Base-by-base conservation (phyloP, 148 eudicot genomes). In the Cornus florida region DNA sequence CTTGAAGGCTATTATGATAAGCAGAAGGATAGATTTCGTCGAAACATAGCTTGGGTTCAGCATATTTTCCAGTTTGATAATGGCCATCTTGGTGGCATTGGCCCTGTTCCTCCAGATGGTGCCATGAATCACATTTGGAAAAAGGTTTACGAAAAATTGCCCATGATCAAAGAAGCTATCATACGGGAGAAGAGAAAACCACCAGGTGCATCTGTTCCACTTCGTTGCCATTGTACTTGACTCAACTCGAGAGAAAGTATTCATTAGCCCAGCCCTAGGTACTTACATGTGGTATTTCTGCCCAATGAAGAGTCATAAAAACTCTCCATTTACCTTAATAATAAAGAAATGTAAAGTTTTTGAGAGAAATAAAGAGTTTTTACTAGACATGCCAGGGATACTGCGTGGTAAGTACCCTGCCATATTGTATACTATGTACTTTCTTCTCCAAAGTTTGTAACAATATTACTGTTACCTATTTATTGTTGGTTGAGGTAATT, bases 141-240 rank as follows among this genome's bases (percentile, higher is more conserved):
- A 78, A 96, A 92, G 83, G 94, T 96, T 80, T 80, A 91, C 66
- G 90, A 96, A 76, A 96, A 93, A 82, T 67, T 93, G 80, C 98
- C 98, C 0, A 24, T 87, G 83, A 92, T 96, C 43, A 94, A 88
- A 83, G 99, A 96, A 87, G 90, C 97, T 68, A 85, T 92, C 17
- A 69, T 79, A 41, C 87, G 99, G 35, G 90, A 90, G 83, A 90
- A 90, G 84, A 87, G 99, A 82, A 92, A 90, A 87, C 95, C 94
- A 9, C 73, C 85, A 1, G 94, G 95, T 81, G 92, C 83, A 14
- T 82, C 86, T 0, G 80, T 94, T 66, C 98, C 94, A n/a, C 92
- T 87, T 80, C 98, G 98, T 23, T 96, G 99, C 82, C 98, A 96
- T 50, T 94, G 99, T 83, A 91, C 88, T 78, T 96, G 90, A 96